Base-by-base conservation (phyloP, 2,329 filamentous ascomycete species). In the Claviceps pazoutovae region DNA sequence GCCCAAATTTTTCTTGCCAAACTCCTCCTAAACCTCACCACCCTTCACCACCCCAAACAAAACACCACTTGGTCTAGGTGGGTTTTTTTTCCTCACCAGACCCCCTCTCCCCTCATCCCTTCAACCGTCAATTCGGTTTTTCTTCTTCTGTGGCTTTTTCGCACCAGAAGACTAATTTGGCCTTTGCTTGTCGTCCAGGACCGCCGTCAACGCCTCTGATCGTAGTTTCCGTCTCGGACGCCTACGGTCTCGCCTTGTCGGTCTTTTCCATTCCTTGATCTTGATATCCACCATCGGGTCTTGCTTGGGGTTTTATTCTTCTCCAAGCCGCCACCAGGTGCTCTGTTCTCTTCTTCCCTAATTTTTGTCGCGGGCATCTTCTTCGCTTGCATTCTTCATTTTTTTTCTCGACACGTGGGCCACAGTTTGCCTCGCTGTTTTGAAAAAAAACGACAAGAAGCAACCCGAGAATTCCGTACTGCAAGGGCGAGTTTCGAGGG, bases 1-100 rank as follows among this genome's bases (percentile, higher is more conserved):
- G 65, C 65, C 64, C 64, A 66, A 67, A 61, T 55, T 65, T 65
- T 62, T 66, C 64, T 61, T 67, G 62, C 60, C 55, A 57, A 51
- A 48, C 60, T 65, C 55, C 59, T 66, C 56, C 61, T 62, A 61
- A 66, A 66, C 59, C 62, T 68, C 63, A 66, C 62, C 65, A 66
- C 59, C 60, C 62, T 67, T 62, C 65, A 60, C 64, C 65, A 57
- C 60, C 34, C 56, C 53, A 58, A 60, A 59, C 55, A 64, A 62
- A 53, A 46, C 44, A 51, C 47, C 51, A 51, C 37, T 59, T 66
- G 65, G 65, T 65, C 64, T 63, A 60, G 59, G 65, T 66, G 64
- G 63, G 62, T 62, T 54, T 62, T 54, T 56, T 53, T 57, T 57
- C 59, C 59, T 61, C 56, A 60, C 61, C 63, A 58, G 63, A 59